Base-by-base conservation (phyloP, 805 yeast genomes). In the Candida maesae region DNA sequence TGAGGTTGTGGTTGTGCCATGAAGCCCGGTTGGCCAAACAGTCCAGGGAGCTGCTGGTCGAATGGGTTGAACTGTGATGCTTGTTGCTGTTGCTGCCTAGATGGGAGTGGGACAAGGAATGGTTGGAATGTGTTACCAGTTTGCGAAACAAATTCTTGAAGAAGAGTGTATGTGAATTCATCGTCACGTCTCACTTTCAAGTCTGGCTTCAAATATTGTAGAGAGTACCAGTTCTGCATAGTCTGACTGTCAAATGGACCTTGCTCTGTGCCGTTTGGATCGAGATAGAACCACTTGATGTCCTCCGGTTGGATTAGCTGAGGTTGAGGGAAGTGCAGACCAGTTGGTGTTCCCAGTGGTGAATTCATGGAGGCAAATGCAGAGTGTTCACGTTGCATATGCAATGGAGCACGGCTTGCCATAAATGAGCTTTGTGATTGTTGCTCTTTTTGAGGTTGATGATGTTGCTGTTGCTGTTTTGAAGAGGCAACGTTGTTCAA, bases 191-290 rank as follows among this genome's bases (percentile, higher is more conserved):
- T 71, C 41, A 88, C 65, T 30, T 64, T 63, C 46, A 87, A 65
- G 43, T 71, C 77, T 10, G 66, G 68, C 29, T 65, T 65, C 50
- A 86, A 67, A 62, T 81, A 84, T 3, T 79, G 77, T 32, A 71
- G 73, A 8, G 73, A 55, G 43, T 73, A 77, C 96, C 96, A 87
- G 38, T 68, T 77, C 49, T 84, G 90, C 96, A 87, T 87, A 62
- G 73, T 63, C 19, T 63, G 59, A 3, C 90, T 88, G 35, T 69
- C 68, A 61, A 87, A 87, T 3, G 96, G 95, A 17, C 96, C 96
- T 58, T 86, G 95, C 46, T 78, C 79, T 37, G 63, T 70, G 5
- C 84, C 86, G 30, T 70, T 60, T 0, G 86, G 79, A 59, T 87
- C 96, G 40, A 81, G 64, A 59, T 87, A 87, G 43, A 65, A 64